These are phyloP conservation scores for Puccinia triticina DNA, from an alignment of 1,284 basidiomycete species.

Conservation along the genomic window DNA sequence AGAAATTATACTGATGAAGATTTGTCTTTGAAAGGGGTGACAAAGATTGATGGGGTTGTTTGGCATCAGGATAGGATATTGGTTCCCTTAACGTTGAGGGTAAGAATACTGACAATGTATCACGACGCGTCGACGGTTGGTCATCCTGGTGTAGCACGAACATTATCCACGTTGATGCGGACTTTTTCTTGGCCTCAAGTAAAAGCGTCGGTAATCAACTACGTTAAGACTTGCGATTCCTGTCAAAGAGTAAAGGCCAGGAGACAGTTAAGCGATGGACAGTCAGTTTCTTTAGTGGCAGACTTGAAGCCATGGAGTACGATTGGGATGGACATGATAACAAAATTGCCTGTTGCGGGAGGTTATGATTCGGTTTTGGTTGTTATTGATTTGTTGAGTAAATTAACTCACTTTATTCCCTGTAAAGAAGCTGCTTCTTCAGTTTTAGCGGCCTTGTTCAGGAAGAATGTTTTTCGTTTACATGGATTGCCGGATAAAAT, in stretches of 20 bases:
- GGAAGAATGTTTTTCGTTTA: too few relatives aligned
- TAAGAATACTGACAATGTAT: background rate
- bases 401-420: too few relatives aligned
- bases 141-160: slow-evolving; percentile 10
- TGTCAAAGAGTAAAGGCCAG: slow-evolving; percentile 8
- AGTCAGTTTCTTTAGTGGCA: background rate
- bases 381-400: too few relatives aligned
- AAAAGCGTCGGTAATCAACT: background rate
- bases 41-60: background rate
- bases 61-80: slow-evolving; percentile 6
- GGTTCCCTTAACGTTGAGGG: background rate
- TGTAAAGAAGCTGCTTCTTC: too few relatives aligned
- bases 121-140: background rate
- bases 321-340: slow-evolving; percentile 34
- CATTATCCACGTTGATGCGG: too few relatives aligned
- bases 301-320: background rate
- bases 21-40: background rate
- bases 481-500: slow-evolving; percentile 41
- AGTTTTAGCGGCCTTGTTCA: too few relatives aligned
- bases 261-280: background rate
- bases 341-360: too few relatives aligned
- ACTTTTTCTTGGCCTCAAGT: slow-evolving; percentile 39
- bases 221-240: background rate
- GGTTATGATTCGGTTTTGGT: too few relatives aligned
- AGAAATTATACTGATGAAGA: background rate